Evolutionary conservation across 2,329 filamentous ascomycete species (phyloP), one percentile per base, ranked within the genome.

Genomic region (Coniella lustricola): DNA sequence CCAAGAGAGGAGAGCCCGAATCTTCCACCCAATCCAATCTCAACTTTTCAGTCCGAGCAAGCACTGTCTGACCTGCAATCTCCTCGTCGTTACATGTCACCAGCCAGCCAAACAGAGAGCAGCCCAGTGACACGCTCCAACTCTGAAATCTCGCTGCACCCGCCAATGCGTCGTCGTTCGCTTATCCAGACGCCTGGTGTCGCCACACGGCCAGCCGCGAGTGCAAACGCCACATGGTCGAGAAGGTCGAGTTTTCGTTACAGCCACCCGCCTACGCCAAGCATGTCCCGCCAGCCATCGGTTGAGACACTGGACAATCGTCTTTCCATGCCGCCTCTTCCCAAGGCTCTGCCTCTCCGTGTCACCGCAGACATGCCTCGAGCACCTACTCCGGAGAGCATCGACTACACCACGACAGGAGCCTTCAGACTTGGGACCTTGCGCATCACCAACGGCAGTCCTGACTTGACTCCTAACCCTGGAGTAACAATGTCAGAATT

Each of bases 381-480:
- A n/a, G 68, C 64, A 9, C 55, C 65, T 22, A 79, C 75, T 1
- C 74, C 80, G 0, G 73, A 66, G 35, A 79, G 82, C 20, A 61
- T 68, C 22, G 72, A 77, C n/a, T 83, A 82, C 56, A 70, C 70
- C 51, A 77, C 82, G 39, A 73, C 79, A 29, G 81, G 81, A 3
- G 76, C 72, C 10, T 83, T 81, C 59, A 81, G 80, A 58, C 73
- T 81, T 46, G 81, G 81, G 2, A 78, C 78, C 2, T 58, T 84
- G 43, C 74, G 77, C 32, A 82, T 84, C 48, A 81, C 70, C 18
- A 84, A 84, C 60, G 80, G 78, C 13, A 77, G 73, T 49, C 80
- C 81, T 2, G 62, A 62, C 13, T 63, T 65, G n/a, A 78, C 73
- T 40, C 64, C 70, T 48, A 56, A 62, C 44, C 37, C 43, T 38